phyloP scores from a whole-genome alignment of 1,284 basidiomycete genomes.

The Anthracocystis panici-leucophaei region DNA sequence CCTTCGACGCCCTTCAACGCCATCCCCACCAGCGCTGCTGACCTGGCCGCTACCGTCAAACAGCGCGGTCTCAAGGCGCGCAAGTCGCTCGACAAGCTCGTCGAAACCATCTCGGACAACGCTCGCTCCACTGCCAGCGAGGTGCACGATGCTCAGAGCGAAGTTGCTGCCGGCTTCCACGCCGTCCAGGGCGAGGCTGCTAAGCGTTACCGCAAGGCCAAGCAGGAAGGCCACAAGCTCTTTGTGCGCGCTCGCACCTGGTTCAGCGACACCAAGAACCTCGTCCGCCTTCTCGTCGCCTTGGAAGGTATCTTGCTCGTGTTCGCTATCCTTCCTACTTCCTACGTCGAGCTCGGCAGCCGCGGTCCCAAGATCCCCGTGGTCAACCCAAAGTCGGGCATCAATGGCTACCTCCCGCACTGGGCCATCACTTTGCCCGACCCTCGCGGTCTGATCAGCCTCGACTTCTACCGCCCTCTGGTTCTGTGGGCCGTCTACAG shows the following conservation, averaged over 20 bases:
- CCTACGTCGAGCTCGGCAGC: conserved; percentile 48
- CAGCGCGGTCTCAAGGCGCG: conserved; percentile 50
- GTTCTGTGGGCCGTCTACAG: conserved; percentile 57
- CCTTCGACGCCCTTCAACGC: conserved; percentile 40
- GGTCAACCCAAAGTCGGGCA: conserved; percentile 46
- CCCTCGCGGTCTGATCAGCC: conserved; percentile 37
- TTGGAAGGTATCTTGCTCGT: conserved; percentile 58
- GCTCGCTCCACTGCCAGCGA: conserved; percentile 51
- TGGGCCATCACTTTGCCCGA: conserved; percentile 56
- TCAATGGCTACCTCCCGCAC: conserved; percentile 52
- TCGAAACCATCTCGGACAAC: conserved; percentile 42
- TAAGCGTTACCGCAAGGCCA: conserved; percentile 42
- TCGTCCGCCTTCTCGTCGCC: conserved; percentile 50
- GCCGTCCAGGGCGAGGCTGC: conserved; percentile 42
- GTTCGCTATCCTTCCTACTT: conserved; percentile 53
- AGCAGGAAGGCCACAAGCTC: conserved; percentile 39
- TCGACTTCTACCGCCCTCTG: conserved; percentile 56
- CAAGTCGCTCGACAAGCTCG: conserved; percentile 57
- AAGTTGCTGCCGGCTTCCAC: conserved; percentile 44
- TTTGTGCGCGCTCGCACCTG: conserved; percentile 44
- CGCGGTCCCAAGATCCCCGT: conserved; percentile 48
- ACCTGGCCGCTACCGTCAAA: conserved; percentile 32
- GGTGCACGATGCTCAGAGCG: conserved; percentile 50
- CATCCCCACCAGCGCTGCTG: conserved; percentile 31
- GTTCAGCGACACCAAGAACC: conserved; percentile 56